Base-by-base conservation (phyloP, 306 rosid species). In the Malus asiatica region DNA sequence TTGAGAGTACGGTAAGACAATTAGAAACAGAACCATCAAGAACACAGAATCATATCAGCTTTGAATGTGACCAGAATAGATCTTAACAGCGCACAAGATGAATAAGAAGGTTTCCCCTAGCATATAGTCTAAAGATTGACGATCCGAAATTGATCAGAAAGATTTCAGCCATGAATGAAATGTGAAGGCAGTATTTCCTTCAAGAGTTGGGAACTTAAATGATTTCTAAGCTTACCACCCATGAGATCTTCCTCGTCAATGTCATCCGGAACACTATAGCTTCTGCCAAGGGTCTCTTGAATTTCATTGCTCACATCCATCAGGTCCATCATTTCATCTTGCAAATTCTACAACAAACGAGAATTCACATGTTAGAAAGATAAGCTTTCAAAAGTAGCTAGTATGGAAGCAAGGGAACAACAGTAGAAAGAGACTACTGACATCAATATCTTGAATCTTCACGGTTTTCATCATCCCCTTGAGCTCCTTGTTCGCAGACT, bases 401-500 rank as follows among this genome's bases (percentile, higher is more conserved):
- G 73, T 29, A 81, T 32, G 57, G 66, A 88, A 85, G 42, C 46
- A 70, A 4, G 67, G 58, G 77, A 68, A 55, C 44, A 73, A 55
- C 63, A 61, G 63, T 8, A 58, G 46, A 15, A 57, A 70, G 83
- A 83, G 35, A 82, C 60, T 79, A 51, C 99, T 53, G 6, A 96
- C 99, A 77, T 96, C 97, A 59, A 96, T 89, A 57, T 96, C 97
- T 84, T 96, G 99, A 73, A 96, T 89, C 89, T 89, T 96, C 87
- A 92, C 98, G 29, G 99, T 89, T 87, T 90, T 96, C 99, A 96
- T 92, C 99, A 92, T 90, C 74, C 99, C 98, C 77, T 90, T 96
- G 88, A 96, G 82, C 64, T 96, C 99, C 91, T 89, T 92, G 88
- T 96, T 96, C 29, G 98, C 99, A 70, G 97, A 86, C 90, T 96